phyloP scores from a whole-genome alignment of 2,329 filamentous ascomycete species.

The Aspergillus phoenicis region DNA sequence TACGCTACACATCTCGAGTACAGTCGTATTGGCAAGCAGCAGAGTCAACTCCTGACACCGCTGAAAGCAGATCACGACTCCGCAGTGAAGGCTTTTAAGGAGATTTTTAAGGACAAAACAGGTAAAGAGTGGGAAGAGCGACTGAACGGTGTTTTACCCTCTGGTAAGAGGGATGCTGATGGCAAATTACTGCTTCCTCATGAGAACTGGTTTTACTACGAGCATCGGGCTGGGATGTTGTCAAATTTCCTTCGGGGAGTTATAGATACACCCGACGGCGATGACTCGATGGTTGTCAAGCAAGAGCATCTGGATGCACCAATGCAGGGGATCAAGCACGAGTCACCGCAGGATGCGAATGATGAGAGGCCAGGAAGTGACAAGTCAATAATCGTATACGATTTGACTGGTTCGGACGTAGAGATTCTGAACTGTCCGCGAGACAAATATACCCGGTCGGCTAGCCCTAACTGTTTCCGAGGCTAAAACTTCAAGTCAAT shows the following conservation, averaged over 20 bases:
- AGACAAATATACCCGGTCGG: neutral
- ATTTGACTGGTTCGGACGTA: neutral
- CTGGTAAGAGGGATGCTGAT: constrained; percentile 27
- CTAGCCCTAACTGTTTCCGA: neutral
- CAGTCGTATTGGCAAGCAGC: constrained; percentile 33
- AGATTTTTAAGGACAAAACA: constrained; percentile 62
- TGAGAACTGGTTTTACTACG: constrained; percentile 37
- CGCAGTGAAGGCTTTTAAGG: constrained; percentile 56
- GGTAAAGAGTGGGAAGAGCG: constrained; percentile 61
- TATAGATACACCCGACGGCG: neutral
- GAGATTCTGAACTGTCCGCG: neutral
- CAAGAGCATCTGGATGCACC: neutral
- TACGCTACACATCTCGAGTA: constrained; percentile 64
- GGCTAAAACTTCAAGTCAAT: too few relatives aligned
- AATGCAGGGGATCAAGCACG: neutral
- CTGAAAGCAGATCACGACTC: constrained; percentile 33
- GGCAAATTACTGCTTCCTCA: constrained; percentile 29
- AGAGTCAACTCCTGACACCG: constrained; percentile 37
- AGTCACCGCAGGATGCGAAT: neutral
- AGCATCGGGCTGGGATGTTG: constrained; percentile 25
- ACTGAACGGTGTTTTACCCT: constrained; percentile 18
- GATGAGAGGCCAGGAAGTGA: neutral
- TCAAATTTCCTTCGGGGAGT: constrained; percentile 23
- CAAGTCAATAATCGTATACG: neutral
- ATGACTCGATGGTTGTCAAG: neutral